Conservation (phyloP, 2,329 filamentous ascomycete genomes). For the Alternaria consortialis region DNA sequence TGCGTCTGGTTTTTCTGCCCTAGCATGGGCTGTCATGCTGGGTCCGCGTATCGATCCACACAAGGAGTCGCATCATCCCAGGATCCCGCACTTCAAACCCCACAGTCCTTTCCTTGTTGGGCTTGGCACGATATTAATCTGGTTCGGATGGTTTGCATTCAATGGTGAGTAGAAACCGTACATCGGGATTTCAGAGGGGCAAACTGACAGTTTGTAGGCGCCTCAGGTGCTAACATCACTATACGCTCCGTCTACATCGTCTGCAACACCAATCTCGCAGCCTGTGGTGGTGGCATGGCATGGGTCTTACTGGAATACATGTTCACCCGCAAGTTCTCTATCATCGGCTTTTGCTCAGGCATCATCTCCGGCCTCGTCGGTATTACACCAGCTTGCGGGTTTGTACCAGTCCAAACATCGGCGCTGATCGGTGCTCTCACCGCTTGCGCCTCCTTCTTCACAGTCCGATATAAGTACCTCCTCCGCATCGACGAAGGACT, state of each 20-base stretch:
- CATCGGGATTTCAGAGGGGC: too few species aligned
- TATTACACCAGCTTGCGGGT: conserved; percentile 67
- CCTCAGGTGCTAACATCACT: conserved; percentile 60
- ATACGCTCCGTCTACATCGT: conserved; percentile 64
- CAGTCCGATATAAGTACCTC: conserved; percentile 59
- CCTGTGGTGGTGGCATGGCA: conserved; percentile 62
- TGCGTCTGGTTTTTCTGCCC: conserved; percentile 73
- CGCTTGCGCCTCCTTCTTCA: conserved; percentile 57
- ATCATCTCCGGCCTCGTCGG: conserved; percentile 66
- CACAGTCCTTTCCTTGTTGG: conserved; percentile 80
- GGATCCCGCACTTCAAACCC: conserved; percentile 70
- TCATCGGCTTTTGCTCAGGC: conserved; percentile 63
- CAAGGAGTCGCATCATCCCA: conserved; percentile 54
- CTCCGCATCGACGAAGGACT: conserved; percentile 66
- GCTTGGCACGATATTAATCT: conserved; percentile 71
- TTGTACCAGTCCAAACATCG: conserved; percentile 61
- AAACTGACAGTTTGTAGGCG: conserved; percentile 21
- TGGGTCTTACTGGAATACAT: conserved; percentile 65
- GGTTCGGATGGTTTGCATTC: conserved; percentile 50
- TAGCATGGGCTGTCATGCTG: conserved; percentile 77
- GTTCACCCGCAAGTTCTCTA: conserved; percentile 59
- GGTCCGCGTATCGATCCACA: conserved; percentile 72
- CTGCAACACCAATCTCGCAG: conserved; percentile 68
- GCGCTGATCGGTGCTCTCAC: conserved; percentile 64
- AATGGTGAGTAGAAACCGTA: conserved; percentile 48